Evolutionary conservation across 169 alveolate species (phyloP), one percentile per base, ranked within the genome.

Genomic region (Cryptosporidium ubiquitum): DNA sequence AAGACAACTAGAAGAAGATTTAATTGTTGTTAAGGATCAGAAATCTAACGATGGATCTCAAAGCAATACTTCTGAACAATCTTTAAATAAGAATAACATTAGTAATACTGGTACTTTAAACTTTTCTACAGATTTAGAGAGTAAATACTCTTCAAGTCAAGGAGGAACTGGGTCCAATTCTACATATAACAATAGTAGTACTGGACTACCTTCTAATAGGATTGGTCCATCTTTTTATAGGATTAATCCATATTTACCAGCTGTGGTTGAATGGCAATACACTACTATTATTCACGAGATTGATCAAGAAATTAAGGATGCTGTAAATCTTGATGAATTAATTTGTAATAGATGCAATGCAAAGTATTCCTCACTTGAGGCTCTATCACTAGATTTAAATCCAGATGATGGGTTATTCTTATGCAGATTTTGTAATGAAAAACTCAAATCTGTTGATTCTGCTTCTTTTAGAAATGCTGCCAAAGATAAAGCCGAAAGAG

Each of bases 201-300:
- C 71, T 33, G 71, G 71, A 31, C 10, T 64, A n/a, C 49, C 71
- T 18, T 60, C 58, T 5, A 79, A 40, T 33, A 37, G 74, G 10
- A 29, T 79, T 52, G 33, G 79, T 29, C 74, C 71, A 7, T 61
- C 64, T 3, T 61, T 26, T 61, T 79, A 61, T 33, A 49, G 89
- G 35, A 79, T 79, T 44, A 79, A 79, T 64, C 89, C 89, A 42
- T 49, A 79, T 40, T 66, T 79, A 23, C 89, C 89, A 7, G 66
- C 89, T 23, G 89, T 79, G 23, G 89, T 79, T 18, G 89, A 79
- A 55, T 79, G 89, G 89, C 89, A 79, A 57, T 60, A 60, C n/a
- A 44, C n/a, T 31, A 60, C 89, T 23, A 79, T 79, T 26, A 61
- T 66, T 23, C 89, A 64, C 42, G 64, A 79, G 16, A 42, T 79